Conservation (phyloP, 2,329 filamentous ascomycete species). For the Grosmannia penicillata region DNA sequence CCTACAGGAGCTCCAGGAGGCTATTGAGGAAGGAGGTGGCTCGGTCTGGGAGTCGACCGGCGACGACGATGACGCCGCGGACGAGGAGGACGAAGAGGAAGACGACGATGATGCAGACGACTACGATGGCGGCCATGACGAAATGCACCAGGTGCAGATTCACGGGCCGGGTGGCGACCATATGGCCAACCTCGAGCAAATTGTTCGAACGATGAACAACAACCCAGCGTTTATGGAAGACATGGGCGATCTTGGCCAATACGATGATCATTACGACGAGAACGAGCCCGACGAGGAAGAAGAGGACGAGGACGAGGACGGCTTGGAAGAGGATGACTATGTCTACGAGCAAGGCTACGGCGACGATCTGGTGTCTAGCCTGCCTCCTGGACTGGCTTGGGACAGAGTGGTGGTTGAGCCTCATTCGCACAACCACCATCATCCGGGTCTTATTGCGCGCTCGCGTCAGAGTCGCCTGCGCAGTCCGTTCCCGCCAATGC, state of each 20-base stretch:
- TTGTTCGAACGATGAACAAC: conserved; percentile 8
- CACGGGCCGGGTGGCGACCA: conserved; percentile 27
- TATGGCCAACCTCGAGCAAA: conserved; percentile 18
- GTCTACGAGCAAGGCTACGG: conserved; percentile 45
- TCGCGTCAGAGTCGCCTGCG: conserved; percentile 37
- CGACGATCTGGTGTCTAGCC: conserved; percentile 26
- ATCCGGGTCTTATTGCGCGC: conserved; percentile 26
- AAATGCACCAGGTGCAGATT: conserved; percentile 20
- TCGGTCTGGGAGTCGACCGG: conserved; percentile 48
- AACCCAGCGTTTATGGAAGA: conserved; percentile 13
- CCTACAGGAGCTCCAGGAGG: too few relatives aligned
- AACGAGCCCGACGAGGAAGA: conserved; percentile 47
- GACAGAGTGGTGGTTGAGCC: conserved; percentile 37
- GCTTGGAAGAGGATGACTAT: conserved; percentile 53
- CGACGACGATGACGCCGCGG: conserved; percentile 38
- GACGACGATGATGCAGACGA: conserved; percentile 37
- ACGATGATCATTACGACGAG: conserved; percentile 37
- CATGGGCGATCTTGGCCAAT: conserved; percentile 33
- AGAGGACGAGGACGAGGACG: conserved; percentile 52
- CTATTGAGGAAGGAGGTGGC: conserved; percentile 43
- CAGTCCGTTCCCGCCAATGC: conserved; percentile 44
- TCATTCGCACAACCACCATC: conserved; percentile 20
- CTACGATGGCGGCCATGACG: conserved; percentile 24
- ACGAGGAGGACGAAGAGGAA: conserved; percentile 37
- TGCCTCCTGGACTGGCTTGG: conserved; percentile 38